phyloP scores from a whole-genome alignment of 2,329 filamentous ascomycete genomes.

The Neurospora sp. region DNA sequence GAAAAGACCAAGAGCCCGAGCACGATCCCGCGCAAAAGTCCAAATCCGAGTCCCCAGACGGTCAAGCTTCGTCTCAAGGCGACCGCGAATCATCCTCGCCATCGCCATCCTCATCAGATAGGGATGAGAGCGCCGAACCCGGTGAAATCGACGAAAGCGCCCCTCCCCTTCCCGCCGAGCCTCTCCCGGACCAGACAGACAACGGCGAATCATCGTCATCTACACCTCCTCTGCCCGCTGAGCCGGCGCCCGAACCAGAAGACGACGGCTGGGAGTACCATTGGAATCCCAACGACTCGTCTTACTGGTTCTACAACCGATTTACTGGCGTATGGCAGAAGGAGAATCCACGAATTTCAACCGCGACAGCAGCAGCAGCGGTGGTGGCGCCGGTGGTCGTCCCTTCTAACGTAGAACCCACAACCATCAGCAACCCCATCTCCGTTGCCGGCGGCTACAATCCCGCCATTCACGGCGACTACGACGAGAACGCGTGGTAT shows the following conservation, averaged over 20 bases:
- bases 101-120: background rate
- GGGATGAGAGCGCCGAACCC: background rate
- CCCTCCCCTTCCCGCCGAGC: conserved; percentile 17
- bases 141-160: background rate
- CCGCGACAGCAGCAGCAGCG: conserved; percentile 23
- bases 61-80: background rate
- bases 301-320: conserved; percentile 79
- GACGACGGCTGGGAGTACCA: conserved; percentile 72
- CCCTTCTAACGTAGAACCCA: background rate
- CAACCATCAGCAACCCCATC: conserved; percentile 20
- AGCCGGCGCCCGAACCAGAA: conserved; percentile 40
- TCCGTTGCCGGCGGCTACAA: conserved; percentile 70
- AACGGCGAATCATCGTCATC: background rate
- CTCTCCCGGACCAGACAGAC: conserved; percentile 9
- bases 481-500: conserved; percentile 94
- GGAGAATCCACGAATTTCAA: conserved; percentile 72
- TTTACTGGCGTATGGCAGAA: conserved; percentile 68
- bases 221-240: conserved; percentile 32
- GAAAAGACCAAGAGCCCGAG: background rate
- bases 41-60: background rate
- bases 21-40: background rate
- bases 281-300: conserved; percentile 59
- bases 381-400: conserved; percentile 5
- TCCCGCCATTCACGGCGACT: conserved; percentile 89
- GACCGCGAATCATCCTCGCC: background rate